Base-by-base conservation (phyloP, 805 yeast genomes). In the Suhomyces sp. region DNA sequence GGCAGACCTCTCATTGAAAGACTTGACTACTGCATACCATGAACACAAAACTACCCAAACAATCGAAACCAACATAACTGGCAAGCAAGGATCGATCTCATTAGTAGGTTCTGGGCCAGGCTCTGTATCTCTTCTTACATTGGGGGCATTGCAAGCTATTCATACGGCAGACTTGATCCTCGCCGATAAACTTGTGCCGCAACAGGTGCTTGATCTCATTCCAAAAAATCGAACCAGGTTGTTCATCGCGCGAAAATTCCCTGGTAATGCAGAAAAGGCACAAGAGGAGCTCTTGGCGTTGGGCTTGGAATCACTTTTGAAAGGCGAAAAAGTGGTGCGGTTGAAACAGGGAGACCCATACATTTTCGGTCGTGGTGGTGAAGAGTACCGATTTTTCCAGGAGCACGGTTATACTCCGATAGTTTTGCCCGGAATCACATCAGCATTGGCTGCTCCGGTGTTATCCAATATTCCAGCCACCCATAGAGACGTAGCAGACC, bases 91-190 rank as follows among this genome's bases (percentile, higher is more conserved):
- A 1, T 57, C 76, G 2, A 85, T 92, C 9, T 81, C 94, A 1
- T 75, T 93, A n/a, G 91, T 93, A 17, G 98, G 98, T 0, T 80
- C 97, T 2, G 98, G 98, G 0, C 97, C 98, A 0, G 98, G 98
- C 0, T 82, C 93, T 1, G 80, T 87, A 0, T 85, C 90, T 1
- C 78, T 89, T 64, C 75, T 93, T 20, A 92, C 97, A 0, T 67
- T 89, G 1, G 97, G 94, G 4, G 98, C 98, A 0, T 65, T 90
- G 24, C 81, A 85, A 41, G 90, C 86, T 37, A 92, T 93, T 25
- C 79, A 85, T 55, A 73, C 83, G 0, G 97, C 97, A 0, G 97
- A 93, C 65, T 69, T 89, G 51, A 79, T 93, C 3, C 72, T 93
- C 41, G 96, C 97, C 1, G 98, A 93, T 66, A 93, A 93, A 63